Conservation (phyloP, 768 basidiomycete genomes). For the Leccinum longicurvipes region DNA sequence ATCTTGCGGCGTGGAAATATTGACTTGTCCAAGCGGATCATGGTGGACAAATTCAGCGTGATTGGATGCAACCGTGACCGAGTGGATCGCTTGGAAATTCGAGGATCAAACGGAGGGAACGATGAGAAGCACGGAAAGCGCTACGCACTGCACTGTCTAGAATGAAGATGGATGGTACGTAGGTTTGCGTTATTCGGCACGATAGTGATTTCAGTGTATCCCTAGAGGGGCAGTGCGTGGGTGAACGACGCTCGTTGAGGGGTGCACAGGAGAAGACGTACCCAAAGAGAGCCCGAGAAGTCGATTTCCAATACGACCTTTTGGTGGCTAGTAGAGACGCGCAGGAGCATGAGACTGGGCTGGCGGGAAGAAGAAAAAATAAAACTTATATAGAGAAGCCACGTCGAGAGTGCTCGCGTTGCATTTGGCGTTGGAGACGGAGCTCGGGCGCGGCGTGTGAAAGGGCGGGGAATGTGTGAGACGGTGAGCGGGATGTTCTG, state of each 20-base stretch:
- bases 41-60: constrained; percentile 74
- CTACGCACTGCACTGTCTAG: constrained; percentile 78
- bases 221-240: constrained; percentile 43
- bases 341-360: constrained; percentile 43
- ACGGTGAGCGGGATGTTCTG: background rate
- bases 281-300: constrained; percentile 85
- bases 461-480: background rate
- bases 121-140: constrained; percentile 3
- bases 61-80: constrained; percentile 67
- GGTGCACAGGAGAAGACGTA: constrained; percentile 37
- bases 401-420: constrained; percentile 74
- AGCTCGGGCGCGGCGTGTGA: constrained; percentile 1
- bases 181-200: constrained; percentile 77
- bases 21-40: constrained; percentile 69
- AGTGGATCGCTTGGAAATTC: constrained; percentile 56
- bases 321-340: constrained; percentile 87
- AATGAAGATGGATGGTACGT: constrained; percentile 82
- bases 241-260: constrained; percentile 20
- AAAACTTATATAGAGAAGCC: constrained; percentile 88
- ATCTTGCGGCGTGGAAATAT: constrained; percentile 66
- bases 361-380: constrained; percentile 23
- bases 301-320: constrained; percentile 93
- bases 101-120: constrained; percentile 23
- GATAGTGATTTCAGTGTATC: constrained; percentile 91
- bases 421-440: constrained; percentile 40